Percentiles rank a stretch among this genome's conserved stretches.
Conservation (phyloP, 768 basidiomycete species). For the Pleurotus tuber-regium region DNA sequence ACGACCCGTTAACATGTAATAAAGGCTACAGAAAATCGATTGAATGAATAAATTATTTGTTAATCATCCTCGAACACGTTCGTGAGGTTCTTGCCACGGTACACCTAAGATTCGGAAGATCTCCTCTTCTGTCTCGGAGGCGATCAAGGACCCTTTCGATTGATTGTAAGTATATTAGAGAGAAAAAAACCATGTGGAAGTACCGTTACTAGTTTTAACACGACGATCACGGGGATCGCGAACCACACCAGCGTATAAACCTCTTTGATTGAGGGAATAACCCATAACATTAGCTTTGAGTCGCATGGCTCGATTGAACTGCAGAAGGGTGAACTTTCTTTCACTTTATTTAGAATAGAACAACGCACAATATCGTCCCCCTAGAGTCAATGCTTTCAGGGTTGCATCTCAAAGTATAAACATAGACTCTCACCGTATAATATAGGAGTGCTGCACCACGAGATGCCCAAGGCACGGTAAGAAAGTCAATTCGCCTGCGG, state of each 20-base stretch:
- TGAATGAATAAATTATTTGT: neutral
- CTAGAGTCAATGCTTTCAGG: too few relatives aligned
- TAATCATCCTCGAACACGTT: slow-evolving; percentile 53
- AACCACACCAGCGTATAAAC: slow-evolving; percentile 69
- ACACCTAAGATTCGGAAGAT: slow-evolving; percentile 79
- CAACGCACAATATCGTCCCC: slow-evolving; percentile 85
- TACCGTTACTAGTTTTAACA: slow-evolving; percentile 62
- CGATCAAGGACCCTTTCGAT: slow-evolving; percentile 58
- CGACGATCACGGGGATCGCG: slow-evolving; percentile 63
- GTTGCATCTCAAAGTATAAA: too few relatives aligned
- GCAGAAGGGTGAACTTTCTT: slow-evolving; percentile 9
- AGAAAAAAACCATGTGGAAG: slow-evolving; percentile 15
- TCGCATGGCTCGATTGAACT: slow-evolving; percentile 92
- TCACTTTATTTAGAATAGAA: neutral
- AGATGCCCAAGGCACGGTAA: slow-evolving; percentile 75
- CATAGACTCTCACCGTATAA: slow-evolving; percentile 72
- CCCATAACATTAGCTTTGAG: slow-evolving; percentile 79
- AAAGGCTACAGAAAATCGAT: neutral
- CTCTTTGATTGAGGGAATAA: slow-evolving; percentile 85
- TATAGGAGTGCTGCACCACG: slow-evolving; percentile 89
- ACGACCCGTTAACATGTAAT: too few relatives aligned
- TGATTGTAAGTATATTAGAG: neutral
- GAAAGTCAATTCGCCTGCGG: slow-evolving; percentile 80
- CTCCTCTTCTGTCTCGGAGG: slow-evolving; percentile 82
- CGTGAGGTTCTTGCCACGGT: slow-evolving; percentile 81